Evolutionary conservation across 2,329 filamentous ascomycete genomes (phyloP).

Genomic region (Penicillium frequentans): DNA sequence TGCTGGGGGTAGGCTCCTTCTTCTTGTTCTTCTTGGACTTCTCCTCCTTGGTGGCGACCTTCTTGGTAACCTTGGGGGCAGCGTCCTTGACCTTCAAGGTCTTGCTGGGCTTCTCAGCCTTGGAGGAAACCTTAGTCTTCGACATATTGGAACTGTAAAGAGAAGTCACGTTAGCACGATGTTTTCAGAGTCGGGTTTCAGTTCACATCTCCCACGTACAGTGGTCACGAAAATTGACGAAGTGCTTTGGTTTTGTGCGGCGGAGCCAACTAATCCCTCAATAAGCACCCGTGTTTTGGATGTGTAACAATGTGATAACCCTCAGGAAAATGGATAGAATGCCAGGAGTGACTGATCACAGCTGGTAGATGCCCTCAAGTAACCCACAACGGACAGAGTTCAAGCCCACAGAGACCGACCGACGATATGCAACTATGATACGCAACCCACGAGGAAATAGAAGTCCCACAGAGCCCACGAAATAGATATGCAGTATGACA

Average conservation of each 20-base stretch:
- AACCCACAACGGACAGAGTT: slow-evolving; percentile 43
- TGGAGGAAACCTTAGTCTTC: slow-evolving; percentile 45
- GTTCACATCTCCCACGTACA: slow-evolving; percentile 17
- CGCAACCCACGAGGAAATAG: slow-evolving; percentile 41
- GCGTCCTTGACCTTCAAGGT: slow-evolving; percentile 48
- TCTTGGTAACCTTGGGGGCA: slow-evolving; percentile 37
- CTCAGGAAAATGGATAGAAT: slow-evolving; percentile 24
- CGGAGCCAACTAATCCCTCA: slow-evolving; percentile 37
- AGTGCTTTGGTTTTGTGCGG: slow-evolving; percentile 32
- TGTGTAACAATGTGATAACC: slow-evolving; percentile 25
- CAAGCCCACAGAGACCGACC: slow-evolving; percentile 47
- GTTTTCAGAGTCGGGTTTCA: slow-evolving; percentile 1
- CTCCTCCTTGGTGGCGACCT: slow-evolving; percentile 40
- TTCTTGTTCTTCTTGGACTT: slow-evolving; percentile 46
- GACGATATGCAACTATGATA: slow-evolving; percentile 43
- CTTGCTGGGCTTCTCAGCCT: slow-evolving; percentile 44
- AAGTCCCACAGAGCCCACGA: slow-evolving; percentile 42
- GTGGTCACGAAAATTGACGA: slow-evolving; percentile 16
- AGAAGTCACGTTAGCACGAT: slow-evolving; percentile 19
- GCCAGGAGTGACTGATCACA: slow-evolving; percentile 35
- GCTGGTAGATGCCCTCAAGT: slow-evolving; percentile 40
- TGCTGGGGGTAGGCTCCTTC: slow-evolving; percentile 40
- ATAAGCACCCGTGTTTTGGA: slow-evolving; percentile 30
- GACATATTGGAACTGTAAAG: slow-evolving; percentile 40
- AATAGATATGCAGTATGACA: slow-evolving; percentile 41